Percentiles rank a stretch among this genome's conserved stretches.
Evolutionary conservation across 805 yeast species (phyloP).

Genomic region (Ogataea haglerorum): DNA sequence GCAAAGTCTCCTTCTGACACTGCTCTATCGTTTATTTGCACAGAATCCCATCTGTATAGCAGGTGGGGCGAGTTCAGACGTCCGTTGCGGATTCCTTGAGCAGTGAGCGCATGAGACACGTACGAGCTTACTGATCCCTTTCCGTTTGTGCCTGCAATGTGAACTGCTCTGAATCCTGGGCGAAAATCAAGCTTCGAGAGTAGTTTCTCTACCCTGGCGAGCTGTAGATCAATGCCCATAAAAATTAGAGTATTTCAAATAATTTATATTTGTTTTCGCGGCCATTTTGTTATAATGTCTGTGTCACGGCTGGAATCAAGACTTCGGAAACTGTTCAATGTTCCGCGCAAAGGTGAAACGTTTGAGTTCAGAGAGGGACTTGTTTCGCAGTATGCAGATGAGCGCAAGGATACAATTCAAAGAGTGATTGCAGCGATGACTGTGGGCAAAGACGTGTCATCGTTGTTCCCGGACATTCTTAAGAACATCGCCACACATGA

Average conservation of each 20-base stretch:
- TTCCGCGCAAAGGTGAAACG: conserved; percentile 71
- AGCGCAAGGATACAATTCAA: conserved; percentile 94
- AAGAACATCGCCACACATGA: conserved; percentile 97
- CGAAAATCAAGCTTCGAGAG: conserved; percentile 62
- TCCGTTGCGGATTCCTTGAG: conserved; percentile 54
- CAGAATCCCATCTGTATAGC: conserved; percentile 68
- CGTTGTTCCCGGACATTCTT: conserved; percentile 91
- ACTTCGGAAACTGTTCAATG: conserved; percentile 53
- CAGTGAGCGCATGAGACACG: conserved; percentile 58
- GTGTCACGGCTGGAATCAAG: conserved; percentile 43
- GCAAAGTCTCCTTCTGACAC: conserved; percentile 47
- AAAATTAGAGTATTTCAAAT: not conserved
- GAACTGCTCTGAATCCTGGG: conserved; percentile 68
- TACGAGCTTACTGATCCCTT: conserved; percentile 92
- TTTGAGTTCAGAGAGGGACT: conserved; percentile 85
- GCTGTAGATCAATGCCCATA: conserved; percentile 59
- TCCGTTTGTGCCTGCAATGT: conserved; percentile 95
- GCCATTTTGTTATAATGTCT: conserved; percentile 11
- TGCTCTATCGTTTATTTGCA: conserved; percentile 59
- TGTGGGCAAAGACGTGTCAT: conserved; percentile 91
- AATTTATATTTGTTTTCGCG: conserved; percentile 5
- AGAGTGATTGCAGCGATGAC: conserved; percentile 98
- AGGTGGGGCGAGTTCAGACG: conserved; percentile 90
- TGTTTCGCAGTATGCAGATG: conserved; percentile 91
- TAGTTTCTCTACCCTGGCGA: conserved; percentile 46